These are phyloP conservation scores for Phialocephala subalpina DNA, from an alignment of 2,329 filamentous ascomycete genomes.

Conservation along the genomic window DNA sequence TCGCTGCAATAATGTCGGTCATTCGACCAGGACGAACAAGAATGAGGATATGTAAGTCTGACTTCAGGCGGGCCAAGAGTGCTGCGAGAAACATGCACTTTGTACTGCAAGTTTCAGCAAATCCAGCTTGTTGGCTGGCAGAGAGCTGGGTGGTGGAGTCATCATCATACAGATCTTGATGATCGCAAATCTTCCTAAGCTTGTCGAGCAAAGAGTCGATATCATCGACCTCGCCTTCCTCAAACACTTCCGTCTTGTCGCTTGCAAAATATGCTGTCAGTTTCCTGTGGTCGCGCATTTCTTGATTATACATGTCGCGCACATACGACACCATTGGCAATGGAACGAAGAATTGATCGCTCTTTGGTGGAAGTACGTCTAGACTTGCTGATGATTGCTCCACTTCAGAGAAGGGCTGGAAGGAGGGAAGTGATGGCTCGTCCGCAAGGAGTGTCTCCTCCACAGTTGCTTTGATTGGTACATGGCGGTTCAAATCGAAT, in stretches of 20 bases:
- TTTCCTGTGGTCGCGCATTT: slow-evolving; percentile 52
- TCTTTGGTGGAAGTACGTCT: slow-evolving; percentile 10
- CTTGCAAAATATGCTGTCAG: slow-evolving; percentile 59
- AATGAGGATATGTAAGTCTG: slow-evolving; percentile 59
- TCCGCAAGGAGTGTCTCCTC: background rate
- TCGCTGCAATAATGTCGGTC: slow-evolving; percentile 58
- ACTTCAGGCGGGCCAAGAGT: slow-evolving; percentile 55
- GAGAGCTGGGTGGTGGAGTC: slow-evolving; percentile 48
- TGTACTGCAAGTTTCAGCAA: slow-evolving; percentile 62
- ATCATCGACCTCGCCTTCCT: slow-evolving; percentile 49
- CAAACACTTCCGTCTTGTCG: slow-evolving; percentile 48
- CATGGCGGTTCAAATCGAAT: background rate
- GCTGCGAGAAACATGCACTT: slow-evolving; percentile 68
- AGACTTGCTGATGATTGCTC: slow-evolving; percentile 11
- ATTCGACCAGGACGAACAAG: slow-evolving; percentile 59
- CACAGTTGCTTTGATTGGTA: background rate
- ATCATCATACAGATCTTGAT: slow-evolving; percentile 60
- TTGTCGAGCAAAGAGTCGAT: slow-evolving; percentile 60
- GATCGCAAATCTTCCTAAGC: slow-evolving; percentile 64
- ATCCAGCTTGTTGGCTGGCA: slow-evolving; percentile 55
- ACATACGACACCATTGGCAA: slow-evolving; percentile 63
- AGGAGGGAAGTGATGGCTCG: background rate
- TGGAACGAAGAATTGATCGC: slow-evolving; percentile 60
- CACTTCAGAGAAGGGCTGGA: background rate
- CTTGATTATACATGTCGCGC: slow-evolving; percentile 60